These are phyloP conservation scores for Cutaneotrichosporon mucoides DNA, from an alignment of 1,284 basidiomycete genomes.

Conservation along the genomic window DNA sequence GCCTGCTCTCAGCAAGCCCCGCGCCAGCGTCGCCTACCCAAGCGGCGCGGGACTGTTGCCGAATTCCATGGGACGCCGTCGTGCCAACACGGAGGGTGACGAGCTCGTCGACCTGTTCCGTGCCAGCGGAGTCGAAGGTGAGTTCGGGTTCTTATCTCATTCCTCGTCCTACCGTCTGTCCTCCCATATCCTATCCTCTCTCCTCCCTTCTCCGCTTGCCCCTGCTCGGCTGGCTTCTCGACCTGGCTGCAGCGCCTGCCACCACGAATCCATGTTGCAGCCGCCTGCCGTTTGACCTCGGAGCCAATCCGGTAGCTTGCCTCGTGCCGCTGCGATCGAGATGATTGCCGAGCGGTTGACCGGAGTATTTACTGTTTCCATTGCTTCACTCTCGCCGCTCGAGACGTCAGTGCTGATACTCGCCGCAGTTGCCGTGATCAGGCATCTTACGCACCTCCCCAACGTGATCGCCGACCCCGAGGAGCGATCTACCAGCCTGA, in stretches of 20 bases:
- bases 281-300: too few species aligned
- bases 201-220: too few species aligned
- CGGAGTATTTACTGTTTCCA: too few species aligned
- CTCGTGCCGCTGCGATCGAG: too few species aligned
- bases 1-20: constrained; percentile 3
- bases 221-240: too few species aligned
- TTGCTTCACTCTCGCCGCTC: too few species aligned
- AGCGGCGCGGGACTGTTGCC: constrained; percentile 15
- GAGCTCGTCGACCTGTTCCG: constrained; percentile 43
- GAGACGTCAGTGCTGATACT: too few species aligned
- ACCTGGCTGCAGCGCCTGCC: too few species aligned
- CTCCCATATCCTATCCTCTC: not conserved
- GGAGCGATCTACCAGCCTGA: constrained; percentile 1
- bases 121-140: constrained; percentile 46
- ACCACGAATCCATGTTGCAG: too few species aligned
- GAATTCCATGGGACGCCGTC: constrained; percentile 11
- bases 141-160: constrained; percentile 15
- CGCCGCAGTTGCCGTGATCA: constrained; percentile 34
- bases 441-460: constrained; percentile 36
- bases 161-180: not conserved
- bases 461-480: constrained; percentile 21
- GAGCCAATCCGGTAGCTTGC: too few species aligned
- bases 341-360: too few species aligned
- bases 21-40: constrained; percentile 33
- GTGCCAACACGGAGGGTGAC: constrained; percentile 46